These are phyloP conservation scores for Malus hybrid DNA, from an alignment of 331 rosid species.

Conservation along the genomic window DNA sequence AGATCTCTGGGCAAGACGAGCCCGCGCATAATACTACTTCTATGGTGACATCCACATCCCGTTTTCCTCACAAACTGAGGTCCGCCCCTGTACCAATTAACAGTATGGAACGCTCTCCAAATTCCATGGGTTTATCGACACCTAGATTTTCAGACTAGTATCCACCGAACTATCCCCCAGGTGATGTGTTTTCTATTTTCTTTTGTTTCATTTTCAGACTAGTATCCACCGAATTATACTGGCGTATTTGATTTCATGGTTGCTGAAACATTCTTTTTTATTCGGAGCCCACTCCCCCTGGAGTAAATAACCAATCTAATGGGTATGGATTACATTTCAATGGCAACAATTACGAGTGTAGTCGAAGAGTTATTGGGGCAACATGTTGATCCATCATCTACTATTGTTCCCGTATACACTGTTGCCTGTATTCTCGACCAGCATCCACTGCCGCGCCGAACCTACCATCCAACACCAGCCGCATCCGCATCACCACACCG, in stretches of 20 bases:
- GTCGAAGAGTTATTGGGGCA: slow-evolving; percentile 57
- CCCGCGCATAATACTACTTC: slow-evolving; percentile 26
- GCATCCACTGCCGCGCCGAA: too few relatives aligned
- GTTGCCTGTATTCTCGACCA: too few relatives aligned
- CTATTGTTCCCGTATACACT: too few relatives aligned
- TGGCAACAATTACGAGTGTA: slow-evolving; percentile 51
- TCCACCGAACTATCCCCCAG: slow-evolving; percentile 42
- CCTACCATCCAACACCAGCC: too few relatives aligned
- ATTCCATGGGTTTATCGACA: slow-evolving; percentile 25
- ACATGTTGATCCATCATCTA: too few relatives aligned
- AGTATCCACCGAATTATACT: not conserved
- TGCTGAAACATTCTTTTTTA: slow-evolving; percentile 20
- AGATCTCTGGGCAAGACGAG: slow-evolving; percentile 89
- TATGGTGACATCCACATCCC: slow-evolving; percentile 36
- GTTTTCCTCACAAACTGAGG: slow-evolving; percentile 45
- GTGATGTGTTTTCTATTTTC: slow-evolving; percentile 30
- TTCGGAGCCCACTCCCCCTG: slow-evolving; percentile 44
- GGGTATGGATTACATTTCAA: slow-evolving; percentile 44
- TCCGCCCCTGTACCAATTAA: slow-evolving; percentile 27
- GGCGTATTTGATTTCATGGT: not conserved
- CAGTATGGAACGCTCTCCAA: slow-evolving; percentile 36
- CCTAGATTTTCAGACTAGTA: slow-evolving; percentile 39
- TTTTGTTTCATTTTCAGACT: not conserved
- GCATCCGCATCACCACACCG: too few relatives aligned
- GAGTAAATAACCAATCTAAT: slow-evolving; percentile 49